Conservation (phyloP, 345 rosid species). For the Populus tremula region DNA sequence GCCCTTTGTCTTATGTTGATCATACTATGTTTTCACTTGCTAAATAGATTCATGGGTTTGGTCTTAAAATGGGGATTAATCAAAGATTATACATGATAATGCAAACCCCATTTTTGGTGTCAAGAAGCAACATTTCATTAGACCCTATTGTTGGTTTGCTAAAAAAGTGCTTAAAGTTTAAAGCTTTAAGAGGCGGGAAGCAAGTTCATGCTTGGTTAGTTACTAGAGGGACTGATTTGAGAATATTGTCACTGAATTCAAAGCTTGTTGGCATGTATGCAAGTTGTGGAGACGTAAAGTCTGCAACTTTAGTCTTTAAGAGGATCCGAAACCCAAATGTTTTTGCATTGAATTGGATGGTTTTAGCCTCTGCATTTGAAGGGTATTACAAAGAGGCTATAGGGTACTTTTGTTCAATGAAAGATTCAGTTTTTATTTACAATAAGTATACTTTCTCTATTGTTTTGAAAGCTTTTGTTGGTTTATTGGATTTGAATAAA, state of each 20-base stretch:
- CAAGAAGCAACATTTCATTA: conserved; percentile 4
- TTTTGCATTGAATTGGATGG: conserved; percentile 51
- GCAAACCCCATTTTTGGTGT: background rate
- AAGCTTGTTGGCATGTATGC: conserved; percentile 47
- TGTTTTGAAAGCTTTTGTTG: conserved; percentile 48
- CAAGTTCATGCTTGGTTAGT: conserved; percentile 42
- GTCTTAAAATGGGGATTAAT: background rate
- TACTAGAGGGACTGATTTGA: conserved; percentile 19
- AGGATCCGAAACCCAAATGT: conserved; percentile 30
- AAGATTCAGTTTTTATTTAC: conserved; percentile 16
- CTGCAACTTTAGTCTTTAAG: conserved; percentile 28
- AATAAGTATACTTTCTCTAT: conserved; percentile 45
- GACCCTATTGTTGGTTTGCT: conserved; percentile 17
- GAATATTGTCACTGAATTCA: conserved; percentile 21
- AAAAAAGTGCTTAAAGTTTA: conserved; percentile 35
- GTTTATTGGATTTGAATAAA: conserved; percentile 41
- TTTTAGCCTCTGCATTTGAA: conserved; percentile 34
- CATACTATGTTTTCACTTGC: too few relatives aligned
- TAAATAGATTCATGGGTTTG: too few relatives aligned
- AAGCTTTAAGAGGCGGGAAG: conserved; percentile 28
- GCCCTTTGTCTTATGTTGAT: too few relatives aligned
- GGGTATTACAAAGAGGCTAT: conserved; percentile 38
- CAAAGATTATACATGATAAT: background rate
- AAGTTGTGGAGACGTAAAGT: conserved; percentile 36
- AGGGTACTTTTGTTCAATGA: conserved; percentile 38